These are phyloP conservation scores for Claviceps sp. DNA, from an alignment of 2,329 filamentous ascomycete species.

Conservation along the genomic window DNA sequence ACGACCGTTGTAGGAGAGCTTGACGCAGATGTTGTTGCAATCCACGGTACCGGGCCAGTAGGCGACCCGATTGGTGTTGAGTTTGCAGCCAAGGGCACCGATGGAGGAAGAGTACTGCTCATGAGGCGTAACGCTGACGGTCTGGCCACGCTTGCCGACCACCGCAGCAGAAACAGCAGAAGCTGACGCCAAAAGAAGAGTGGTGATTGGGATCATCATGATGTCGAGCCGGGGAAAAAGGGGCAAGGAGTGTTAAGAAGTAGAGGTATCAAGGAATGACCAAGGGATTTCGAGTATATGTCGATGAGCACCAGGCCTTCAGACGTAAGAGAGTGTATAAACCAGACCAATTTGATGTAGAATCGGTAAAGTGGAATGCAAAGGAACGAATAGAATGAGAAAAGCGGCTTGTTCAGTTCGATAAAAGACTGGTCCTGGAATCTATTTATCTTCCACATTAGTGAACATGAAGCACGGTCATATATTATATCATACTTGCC, in stretches of 20 bases:
- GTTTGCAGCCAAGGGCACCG: conserved; percentile 46
- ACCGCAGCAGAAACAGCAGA: conserved; percentile 16
- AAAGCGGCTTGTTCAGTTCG: neutral
- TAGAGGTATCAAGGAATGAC: neutral
- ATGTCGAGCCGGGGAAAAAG: neutral
- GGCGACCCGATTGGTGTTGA: conserved; percentile 46
- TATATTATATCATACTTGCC: neutral
- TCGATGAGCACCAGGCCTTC: neutral
- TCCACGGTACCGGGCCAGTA: conserved; percentile 42
- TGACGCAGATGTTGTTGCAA: conserved; percentile 45
- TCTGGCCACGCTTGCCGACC: conserved; percentile 10
- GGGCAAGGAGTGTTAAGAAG: neutral
- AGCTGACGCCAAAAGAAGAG: conserved; percentile 18
- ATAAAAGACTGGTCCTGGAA: neutral
- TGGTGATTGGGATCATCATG: conserved; percentile 18
- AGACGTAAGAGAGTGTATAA: neutral
- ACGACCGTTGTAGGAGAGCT: conserved; percentile 34
- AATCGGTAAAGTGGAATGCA: neutral
- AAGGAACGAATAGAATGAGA: neutral
- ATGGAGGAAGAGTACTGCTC: conserved; percentile 42
- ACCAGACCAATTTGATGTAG: neutral
- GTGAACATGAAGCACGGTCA: neutral
- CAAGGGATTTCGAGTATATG: neutral
- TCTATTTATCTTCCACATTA: neutral
- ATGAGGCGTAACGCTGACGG: conserved; percentile 34